Percentiles rank a stretch among this genome's conserved stretches.
Evolutionary conservation across 768 basidiomycete species (phyloP).

Genomic region (Clitopilus passeckerianus): DNA sequence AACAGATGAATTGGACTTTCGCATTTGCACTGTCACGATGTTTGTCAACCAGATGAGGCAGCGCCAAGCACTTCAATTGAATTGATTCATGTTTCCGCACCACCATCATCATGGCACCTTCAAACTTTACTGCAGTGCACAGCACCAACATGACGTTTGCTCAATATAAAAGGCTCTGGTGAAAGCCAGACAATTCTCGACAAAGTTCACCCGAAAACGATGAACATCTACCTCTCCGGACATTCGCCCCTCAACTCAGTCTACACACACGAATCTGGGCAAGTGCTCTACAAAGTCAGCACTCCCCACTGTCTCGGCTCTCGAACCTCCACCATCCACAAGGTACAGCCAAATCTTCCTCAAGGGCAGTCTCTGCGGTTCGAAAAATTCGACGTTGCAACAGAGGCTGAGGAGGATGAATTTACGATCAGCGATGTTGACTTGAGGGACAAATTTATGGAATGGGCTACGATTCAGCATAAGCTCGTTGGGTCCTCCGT

Average conservation of each 20-base stretch:
- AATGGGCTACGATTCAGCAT: conserved; percentile 30
- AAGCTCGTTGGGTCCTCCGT: conserved; percentile 19
- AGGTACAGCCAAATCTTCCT: conserved; percentile 4
- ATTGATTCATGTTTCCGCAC: too few relatives aligned
- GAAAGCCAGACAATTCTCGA: neutral
- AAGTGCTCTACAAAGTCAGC: conserved; percentile 14
- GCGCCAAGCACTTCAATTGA: too few relatives aligned
- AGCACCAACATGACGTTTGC: neutral
- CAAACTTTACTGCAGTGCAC: neutral
- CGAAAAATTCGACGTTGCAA: neutral
- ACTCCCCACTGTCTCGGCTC: conserved; percentile 17
- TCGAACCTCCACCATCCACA: conserved; percentile 3
- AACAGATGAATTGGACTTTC: neutral
- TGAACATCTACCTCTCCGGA: conserved; percentile 15
- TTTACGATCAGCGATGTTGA: conserved; percentile 6
- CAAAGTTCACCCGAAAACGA: neutral
- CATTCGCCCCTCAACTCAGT: conserved; percentile 14
- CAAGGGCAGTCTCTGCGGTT: neutral
- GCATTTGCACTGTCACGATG: neutral
- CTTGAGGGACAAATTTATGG: conserved; percentile 22
- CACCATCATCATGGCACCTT: neutral
- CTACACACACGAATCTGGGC: conserved; percentile 13
- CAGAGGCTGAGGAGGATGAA: neutral
- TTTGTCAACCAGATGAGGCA: too few relatives aligned
- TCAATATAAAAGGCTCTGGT: neutral